Base-by-base conservation (phyloP, 164 flowering plant genomes). In the Umbellularia californica region DNA sequence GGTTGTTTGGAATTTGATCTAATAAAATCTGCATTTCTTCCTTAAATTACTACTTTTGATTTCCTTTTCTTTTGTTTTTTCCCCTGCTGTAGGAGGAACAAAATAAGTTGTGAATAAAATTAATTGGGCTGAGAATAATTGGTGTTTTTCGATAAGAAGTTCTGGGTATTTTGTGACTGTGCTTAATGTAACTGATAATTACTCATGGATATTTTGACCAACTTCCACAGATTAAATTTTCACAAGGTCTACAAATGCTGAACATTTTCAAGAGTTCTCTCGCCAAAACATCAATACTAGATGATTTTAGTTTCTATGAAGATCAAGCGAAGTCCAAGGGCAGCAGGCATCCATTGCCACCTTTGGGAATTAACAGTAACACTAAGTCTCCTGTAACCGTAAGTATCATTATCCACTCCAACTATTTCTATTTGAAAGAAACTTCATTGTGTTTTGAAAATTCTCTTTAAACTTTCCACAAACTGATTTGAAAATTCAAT, bases 301-400 rank as follows among this genome's bases (percentile, higher is more conserved):
- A 92, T 83, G 95, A 92, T 79, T 90, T 86, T 72, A 73, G 71
- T 50, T 92, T 89, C 81, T 92, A 92, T 80, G 97, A 88, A 77
- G 75, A 78, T n/a, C 85, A 87, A 22, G 90, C 83, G 81, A 88
- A 83, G 77, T 58, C 80, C 3, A 83, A 82, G 70, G 86, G 80
- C 80, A 76, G 60, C 67, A 84, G 13, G 63, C n/a, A 10, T 27
- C 50, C 52, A 47, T 27, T 19, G 12, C 68, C 58, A 23, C 68
- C 63, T 17, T 23, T 22, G 68, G 68, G 62, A 35, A 35, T 24
- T 10, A 25, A 41, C 28, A 50, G 22, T 58, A 5, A 47, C 28
- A 72, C 24, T 47, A 12, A 23, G 15, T 47, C 58, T 14, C 58
- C 67, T 7, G 74, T 72, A 35, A 71, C 67, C 2, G 74, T 72